Evolutionary conservation across 1,284 basidiomycete genomes (phyloP).

Genomic region (Heterobasidion irregulare): DNA sequence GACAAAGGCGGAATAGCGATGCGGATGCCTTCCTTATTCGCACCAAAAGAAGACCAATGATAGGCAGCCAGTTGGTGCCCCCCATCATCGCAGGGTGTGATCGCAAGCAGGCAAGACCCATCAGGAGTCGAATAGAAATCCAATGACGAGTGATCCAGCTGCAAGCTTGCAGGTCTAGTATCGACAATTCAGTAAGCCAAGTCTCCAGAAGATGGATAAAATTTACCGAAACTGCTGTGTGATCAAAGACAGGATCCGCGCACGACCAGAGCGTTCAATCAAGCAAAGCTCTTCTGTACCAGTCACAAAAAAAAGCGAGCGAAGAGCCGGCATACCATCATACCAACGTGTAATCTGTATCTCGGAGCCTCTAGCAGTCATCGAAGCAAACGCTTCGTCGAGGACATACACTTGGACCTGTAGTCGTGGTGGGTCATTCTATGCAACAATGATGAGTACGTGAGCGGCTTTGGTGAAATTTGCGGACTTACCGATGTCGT

Average conservation of each 20-base stretch:
- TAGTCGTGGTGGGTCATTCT: conserved; percentile 16
- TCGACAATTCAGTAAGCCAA: neutral
- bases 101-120: neutral
- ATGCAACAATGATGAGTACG: neutral
- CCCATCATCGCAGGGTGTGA: conserved; percentile 3
- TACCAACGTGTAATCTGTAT: conserved; percentile 40
- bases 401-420: conserved; percentile 35
- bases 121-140: neutral
- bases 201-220: neutral
- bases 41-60: neutral
- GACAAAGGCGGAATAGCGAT: neutral
- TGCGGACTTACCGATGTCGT: conserved; percentile 25
- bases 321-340: conserved; percentile 17
- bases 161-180: conserved; percentile 37
- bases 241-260: conserved; percentile 39
- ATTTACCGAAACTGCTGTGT: conserved; percentile 41
- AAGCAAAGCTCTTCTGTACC: conserved; percentile 42
- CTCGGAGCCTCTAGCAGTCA: conserved; percentile 26
- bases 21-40: neutral
- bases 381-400: conserved; percentile 31
- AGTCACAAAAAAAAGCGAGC: conserved; percentile 28
- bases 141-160: conserved; percentile 17
- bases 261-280: conserved; percentile 31
- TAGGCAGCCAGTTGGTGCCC: neutral
- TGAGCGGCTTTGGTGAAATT: neutral